A percentile compares a stretch with the other conserved stretches of the same genome.
Conservation (phyloP, 2,329 filamentous ascomycete species). For the Microdochium bolleyi region DNA sequence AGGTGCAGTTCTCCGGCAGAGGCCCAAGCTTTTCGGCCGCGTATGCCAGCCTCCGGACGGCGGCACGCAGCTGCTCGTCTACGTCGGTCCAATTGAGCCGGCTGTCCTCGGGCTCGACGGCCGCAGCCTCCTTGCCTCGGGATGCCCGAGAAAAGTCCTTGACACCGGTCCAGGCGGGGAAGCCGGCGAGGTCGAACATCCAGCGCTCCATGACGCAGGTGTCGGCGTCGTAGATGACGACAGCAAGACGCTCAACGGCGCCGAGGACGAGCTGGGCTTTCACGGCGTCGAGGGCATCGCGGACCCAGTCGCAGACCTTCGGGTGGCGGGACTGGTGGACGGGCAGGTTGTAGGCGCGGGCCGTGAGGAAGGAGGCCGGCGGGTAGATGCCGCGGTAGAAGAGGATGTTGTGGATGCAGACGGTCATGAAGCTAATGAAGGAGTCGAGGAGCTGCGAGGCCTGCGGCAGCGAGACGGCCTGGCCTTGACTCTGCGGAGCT, state of each 20-base stretch:
- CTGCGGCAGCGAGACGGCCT: conserved; percentile 25
- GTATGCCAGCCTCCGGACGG: conserved; percentile 54
- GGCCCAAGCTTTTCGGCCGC: conserved; percentile 47
- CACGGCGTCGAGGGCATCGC: conserved; percentile 68
- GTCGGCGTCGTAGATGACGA: conserved; percentile 34
- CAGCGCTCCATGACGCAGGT: conserved; percentile 49
- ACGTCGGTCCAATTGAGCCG: conserved; percentile 50
- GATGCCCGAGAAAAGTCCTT: conserved; percentile 2
- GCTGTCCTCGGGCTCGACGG: conserved; percentile 3
- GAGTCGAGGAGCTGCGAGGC: conserved; percentile 54
- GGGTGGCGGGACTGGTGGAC: conserved; percentile 84
- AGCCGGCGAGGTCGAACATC: conserved; percentile 48
- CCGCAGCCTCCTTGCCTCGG: conserved; percentile 4
- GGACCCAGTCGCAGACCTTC: conserved; percentile 77
- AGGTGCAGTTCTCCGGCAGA: conserved; percentile 60
- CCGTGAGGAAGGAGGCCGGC: conserved; percentile 64
- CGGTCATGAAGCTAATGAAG: conserved; percentile 73
- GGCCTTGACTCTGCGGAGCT: neutral
- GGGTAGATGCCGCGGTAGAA: conserved; percentile 80
- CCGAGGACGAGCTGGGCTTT: conserved; percentile 59
- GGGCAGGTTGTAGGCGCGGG: conserved; percentile 74
- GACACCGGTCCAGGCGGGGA: conserved; percentile 34
- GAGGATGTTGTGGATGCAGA: conserved; percentile 79
- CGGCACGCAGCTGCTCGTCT: conserved; percentile 64
- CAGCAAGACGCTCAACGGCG: conserved; percentile 34